Conservation (phyloP, 2,329 filamentous ascomycete species). For the Fusarium armeniacum region DNA sequence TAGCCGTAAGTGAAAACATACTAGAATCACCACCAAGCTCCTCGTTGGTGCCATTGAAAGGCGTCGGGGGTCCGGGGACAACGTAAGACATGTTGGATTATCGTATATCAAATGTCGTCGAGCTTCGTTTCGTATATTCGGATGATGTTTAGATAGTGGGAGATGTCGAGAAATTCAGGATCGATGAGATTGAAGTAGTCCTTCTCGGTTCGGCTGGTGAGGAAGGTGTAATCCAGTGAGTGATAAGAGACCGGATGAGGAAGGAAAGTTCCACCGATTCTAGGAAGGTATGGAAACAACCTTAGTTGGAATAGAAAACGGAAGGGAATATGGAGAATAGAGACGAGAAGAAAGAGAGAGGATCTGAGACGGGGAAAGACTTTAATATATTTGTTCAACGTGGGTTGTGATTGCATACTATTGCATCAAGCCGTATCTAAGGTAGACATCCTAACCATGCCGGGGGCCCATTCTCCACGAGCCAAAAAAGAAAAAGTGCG, state of each 20-base stretch:
- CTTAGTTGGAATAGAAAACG: conserved; percentile 23
- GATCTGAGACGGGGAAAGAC: conserved; percentile 32
- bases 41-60: conserved; percentile 74
- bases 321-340: conserved; percentile 23
- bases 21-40: conserved; percentile 82
- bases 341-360: not conserved
- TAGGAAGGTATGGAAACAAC: conserved; percentile 30
- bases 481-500: conserved; percentile 25
- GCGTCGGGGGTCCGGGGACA: conserved; percentile 69
- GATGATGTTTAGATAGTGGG: conserved; percentile 11
- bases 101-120: conserved; percentile 12
- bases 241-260: conserved; percentile 22
- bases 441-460: conserved; percentile 1
- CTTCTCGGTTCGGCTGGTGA: conserved; percentile 20
- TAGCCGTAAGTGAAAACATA: conserved; percentile 61
- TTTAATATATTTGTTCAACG: conserved; percentile 36
- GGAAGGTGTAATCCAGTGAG: conserved; percentile 15
- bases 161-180: not conserved
- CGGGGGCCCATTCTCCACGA: conserved; percentile 28
- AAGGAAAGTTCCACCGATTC: conserved; percentile 32
- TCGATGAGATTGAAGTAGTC: conserved; percentile 12
- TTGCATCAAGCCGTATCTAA: conserved; percentile 16
- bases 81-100: conserved; percentile 68
- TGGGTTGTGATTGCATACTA: conserved; percentile 7
- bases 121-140: conserved; percentile 27